A percentile compares a stretch with the other conserved stretches of the same genome.
Conservation (phyloP, 2,329 filamentous ascomycete species). For the Colletotrichum brevisporum region DNA sequence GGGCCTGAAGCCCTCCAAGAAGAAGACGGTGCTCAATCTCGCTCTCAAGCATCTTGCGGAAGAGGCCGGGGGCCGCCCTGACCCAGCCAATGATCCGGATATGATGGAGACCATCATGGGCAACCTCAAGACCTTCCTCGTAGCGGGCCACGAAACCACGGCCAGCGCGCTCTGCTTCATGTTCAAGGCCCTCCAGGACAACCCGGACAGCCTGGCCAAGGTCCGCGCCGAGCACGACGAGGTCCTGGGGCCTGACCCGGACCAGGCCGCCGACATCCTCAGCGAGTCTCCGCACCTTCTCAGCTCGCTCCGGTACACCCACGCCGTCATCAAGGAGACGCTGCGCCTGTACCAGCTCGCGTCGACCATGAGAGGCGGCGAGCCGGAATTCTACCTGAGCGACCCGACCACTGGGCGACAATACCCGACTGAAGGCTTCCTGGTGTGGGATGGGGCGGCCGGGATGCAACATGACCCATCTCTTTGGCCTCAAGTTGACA, state of each 20-base stretch:
- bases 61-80: neutral
- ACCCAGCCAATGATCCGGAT: conserved; percentile 15
- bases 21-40: conserved; percentile 27
- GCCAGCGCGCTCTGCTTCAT: conserved; percentile 52
- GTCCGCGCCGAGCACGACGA: conserved; percentile 54
- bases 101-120: conserved; percentile 46
- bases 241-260: conserved; percentile 49
- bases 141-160: conserved; percentile 56
- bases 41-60: conserved; percentile 19
- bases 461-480: conserved; percentile 52
- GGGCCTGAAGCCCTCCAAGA: conserved; percentile 19
- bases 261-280: conserved; percentile 42
- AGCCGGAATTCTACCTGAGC: conserved; percentile 54
- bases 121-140: conserved; percentile 53
- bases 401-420: conserved; percentile 58
- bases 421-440: conserved; percentile 59
- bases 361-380: conserved; percentile 44
- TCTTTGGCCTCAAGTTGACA: conserved; percentile 49
- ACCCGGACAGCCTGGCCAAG: conserved; percentile 48
- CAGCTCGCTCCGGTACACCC: conserved; percentile 53
- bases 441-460: conserved; percentile 56
- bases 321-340: conserved; percentile 55
- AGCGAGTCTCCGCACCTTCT: conserved; percentile 44
- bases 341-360: conserved; percentile 51
- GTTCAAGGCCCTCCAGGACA: conserved; percentile 47